phyloP scores from a whole-genome alignment of 768 basidiomycete species.

The Obba rivulosa region DNA sequence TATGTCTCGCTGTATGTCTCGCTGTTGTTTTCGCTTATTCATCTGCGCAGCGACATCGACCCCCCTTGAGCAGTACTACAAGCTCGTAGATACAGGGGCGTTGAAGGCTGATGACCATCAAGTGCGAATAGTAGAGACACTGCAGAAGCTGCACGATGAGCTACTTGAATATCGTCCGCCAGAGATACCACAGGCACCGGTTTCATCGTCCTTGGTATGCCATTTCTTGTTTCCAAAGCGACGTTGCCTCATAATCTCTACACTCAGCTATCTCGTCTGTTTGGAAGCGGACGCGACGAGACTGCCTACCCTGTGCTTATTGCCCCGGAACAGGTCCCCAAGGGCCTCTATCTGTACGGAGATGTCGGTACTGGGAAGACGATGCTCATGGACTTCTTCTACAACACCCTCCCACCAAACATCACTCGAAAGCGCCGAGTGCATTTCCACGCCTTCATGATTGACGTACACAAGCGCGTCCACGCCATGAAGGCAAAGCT shows the following conservation, averaged over 20 bases:
- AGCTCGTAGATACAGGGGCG: slow-evolving; percentile 42
- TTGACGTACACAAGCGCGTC: slow-evolving; percentile 92
- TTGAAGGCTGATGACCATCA: slow-evolving; percentile 82
- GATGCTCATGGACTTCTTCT: slow-evolving; percentile 99
- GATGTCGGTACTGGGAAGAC: slow-evolving; percentile 97
- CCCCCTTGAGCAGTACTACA: slow-evolving; percentile 36
- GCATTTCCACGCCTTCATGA: slow-evolving; percentile 99
- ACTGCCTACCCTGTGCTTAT: slow-evolving; percentile 13
- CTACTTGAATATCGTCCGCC: slow-evolving; percentile 70
- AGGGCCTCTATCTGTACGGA: slow-evolving; percentile 92
- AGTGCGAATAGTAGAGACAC: slow-evolving; percentile 71
- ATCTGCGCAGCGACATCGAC: slow-evolving; percentile 7
- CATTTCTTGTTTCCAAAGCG: background rate
- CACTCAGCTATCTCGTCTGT: slow-evolving; percentile 23
- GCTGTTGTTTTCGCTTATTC: background rate
- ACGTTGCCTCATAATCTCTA: background rate
- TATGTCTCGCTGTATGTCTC: too few relatives aligned
- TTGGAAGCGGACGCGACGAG: slow-evolving; percentile 17
- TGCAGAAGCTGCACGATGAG: slow-evolving; percentile 75
- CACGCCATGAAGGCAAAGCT: slow-evolving; percentile 75
- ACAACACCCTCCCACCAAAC: slow-evolving; percentile 67
- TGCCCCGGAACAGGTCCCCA: slow-evolving; percentile 56
- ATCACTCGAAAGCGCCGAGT: slow-evolving; percentile 77
- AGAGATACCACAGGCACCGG: slow-evolving; percentile 39
- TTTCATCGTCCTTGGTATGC: slow-evolving; percentile 28